Evolutionary conservation across 23 red algal species (phyloP).

Genomic region (Porphyridium purpureum): DNA sequence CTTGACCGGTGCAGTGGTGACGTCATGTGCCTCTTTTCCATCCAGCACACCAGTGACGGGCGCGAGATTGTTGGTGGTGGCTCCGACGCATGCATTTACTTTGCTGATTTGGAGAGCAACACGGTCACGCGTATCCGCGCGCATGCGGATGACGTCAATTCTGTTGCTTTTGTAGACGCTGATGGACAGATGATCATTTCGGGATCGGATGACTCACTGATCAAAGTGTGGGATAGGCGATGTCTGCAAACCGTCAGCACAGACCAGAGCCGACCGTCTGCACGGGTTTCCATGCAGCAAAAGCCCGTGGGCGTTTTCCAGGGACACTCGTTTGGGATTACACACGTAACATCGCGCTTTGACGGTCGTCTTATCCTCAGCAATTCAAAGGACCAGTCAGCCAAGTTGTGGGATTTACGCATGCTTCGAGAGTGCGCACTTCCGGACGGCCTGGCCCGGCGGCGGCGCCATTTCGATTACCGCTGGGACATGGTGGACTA

Average conservation of each 20-base stretch:
- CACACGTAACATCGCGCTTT: constrained; percentile 20
- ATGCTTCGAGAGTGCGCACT: too few relatives aligned
- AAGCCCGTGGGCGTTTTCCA: constrained; percentile 37
- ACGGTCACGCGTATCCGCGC: constrained; percentile 1
- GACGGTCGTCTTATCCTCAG: constrained; percentile 55
- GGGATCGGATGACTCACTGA: background rate
- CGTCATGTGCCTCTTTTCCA: too few relatives aligned
- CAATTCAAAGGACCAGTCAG: constrained; percentile 62
- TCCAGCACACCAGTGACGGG: background rate
- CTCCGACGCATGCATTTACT: background rate
- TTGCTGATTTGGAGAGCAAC: constrained; percentile 7
- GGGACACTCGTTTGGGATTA: constrained; percentile 59
- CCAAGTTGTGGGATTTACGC: constrained; percentile 66
- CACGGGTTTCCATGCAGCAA: constrained; percentile 2
- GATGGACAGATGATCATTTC: background rate
- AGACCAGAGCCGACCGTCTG: background rate
- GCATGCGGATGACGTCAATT: constrained; percentile 65
- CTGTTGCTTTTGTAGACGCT: constrained; percentile 9
- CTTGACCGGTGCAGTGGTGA: too few relatives aligned
- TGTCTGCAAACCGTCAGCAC: too few relatives aligned
- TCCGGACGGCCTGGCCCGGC: too few relatives aligned
- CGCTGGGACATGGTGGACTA: too few relatives aligned
- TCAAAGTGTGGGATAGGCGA: constrained; percentile 8
- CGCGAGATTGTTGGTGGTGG: background rate
- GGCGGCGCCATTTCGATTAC: too few relatives aligned